Conservation (phyloP, 768 basidiomycete genomes). For the Russula sp. region DNA sequence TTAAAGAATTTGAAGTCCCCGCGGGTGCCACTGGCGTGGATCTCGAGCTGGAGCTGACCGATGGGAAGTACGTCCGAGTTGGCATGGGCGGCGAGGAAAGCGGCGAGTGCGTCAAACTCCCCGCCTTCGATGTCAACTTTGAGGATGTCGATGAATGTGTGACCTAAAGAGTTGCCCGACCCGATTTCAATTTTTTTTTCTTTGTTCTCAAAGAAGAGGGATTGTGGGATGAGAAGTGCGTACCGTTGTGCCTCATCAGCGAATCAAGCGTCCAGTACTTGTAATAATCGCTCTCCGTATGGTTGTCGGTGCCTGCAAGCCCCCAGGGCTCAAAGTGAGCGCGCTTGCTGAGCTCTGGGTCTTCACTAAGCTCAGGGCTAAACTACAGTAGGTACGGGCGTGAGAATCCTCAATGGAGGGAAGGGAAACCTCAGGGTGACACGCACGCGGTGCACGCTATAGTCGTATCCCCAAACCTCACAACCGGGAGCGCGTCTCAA, state of each 20-base stretch:
- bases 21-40: slow-evolving; percentile 39
- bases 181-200: neutral
- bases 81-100: slow-evolving; percentile 37
- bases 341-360: slow-evolving; percentile 30
- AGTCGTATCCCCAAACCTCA: slow-evolving; percentile 39
- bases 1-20: slow-evolving; percentile 46
- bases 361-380: slow-evolving; percentile 35
- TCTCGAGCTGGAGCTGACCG: slow-evolving; percentile 65
- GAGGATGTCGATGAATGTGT: slow-evolving; percentile 62
- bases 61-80: slow-evolving; percentile 41
- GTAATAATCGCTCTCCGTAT: slow-evolving; percentile 38
- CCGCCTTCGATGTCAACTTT: slow-evolving; percentile 66
- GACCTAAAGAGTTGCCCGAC: slow-evolving; percentile 35
- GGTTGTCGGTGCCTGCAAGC: slow-evolving; percentile 38
- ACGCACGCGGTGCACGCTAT: slow-evolving; percentile 34
- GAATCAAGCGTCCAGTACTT: slow-evolving; percentile 58
- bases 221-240: slow-evolving; percentile 10
- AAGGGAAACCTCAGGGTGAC: too few relatives aligned
- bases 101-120: slow-evolving; percentile 55
- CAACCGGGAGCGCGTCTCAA: slow-evolving; percentile 38
- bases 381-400: slow-evolving; percentile 31
- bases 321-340: slow-evolving; percentile 40
- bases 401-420: too few relatives aligned
- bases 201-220: neutral
- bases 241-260: slow-evolving; percentile 59